Base-by-base conservation (phyloP, 1,284 basidiomycete genomes). In the Boletus austroedulis region DNA sequence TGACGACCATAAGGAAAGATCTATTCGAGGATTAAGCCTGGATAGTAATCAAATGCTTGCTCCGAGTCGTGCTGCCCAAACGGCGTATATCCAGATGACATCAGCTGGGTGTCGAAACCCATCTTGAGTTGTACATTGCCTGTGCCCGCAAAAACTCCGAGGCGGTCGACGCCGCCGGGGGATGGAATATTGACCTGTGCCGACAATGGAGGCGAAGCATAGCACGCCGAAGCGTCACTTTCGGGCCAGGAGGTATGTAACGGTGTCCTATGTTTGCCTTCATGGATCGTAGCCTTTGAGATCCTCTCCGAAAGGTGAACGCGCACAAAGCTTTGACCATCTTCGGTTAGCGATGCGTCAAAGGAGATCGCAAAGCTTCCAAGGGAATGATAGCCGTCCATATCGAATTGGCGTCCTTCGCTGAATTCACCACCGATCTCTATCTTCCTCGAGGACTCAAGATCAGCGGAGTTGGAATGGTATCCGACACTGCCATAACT, bases 301-400 rank as follows among this genome's bases (percentile, higher is more conserved):
- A 62, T 75, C 76, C 29, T 74, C 67, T 82, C 76, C 32, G 85
- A 80, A 14, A 78, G 76, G 68, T 89, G 85, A 62, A 90, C 88
- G 61, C 84, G 80, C 44, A 90, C 87, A 58, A 85, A 85, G 64
- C 89, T 86, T 73, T 83, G 87, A 58, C 87, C 85, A 66, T 87
- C 81, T 62, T 86, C 81, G 47, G 80, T 77, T 40, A 84, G 76
- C 38, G 77, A 78, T 41, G 86, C 76, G 62, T 89, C 87, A 65
- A 90, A 89, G 45, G 86, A 87, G 67, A 91, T 85, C 64, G 87
- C 83, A 55, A 90, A 75, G 48, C 80, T 83, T 57, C 80, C 80
- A 48, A 87, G 76, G 50, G 69, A 74, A 56, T 76, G 80, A 36
- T 82, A 76, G 38, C 78, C 77, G 51, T 79, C 79, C 49, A 77